A percentile compares a stretch with the other conserved stretches of the same genome.
These are phyloP conservation scores for Aspergillus mulundensis DNA, from an alignment of 495 filamentous ascomycete species.

Conservation along the genomic window DNA sequence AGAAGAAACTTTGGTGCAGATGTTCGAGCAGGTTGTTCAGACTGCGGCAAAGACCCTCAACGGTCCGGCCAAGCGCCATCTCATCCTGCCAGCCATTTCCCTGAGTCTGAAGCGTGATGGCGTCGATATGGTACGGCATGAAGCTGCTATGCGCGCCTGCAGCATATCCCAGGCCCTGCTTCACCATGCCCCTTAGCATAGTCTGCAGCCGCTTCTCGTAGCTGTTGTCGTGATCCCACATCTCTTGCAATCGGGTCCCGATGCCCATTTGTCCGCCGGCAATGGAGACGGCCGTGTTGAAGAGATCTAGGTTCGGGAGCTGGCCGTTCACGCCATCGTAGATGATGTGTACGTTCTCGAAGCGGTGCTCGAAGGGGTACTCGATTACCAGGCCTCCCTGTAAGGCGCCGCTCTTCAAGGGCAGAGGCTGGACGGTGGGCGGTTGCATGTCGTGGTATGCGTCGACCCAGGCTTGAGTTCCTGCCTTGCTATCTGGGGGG, in stretches of 20 bases:
- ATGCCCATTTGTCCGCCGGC: constrained; percentile 93
- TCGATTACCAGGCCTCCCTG: constrained; percentile 94
- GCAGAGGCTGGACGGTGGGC: constrained; percentile 64
- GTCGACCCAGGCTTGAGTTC: constrained; percentile 94
- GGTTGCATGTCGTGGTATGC: constrained; percentile 92
- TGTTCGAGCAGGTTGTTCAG: constrained; percentile 96
- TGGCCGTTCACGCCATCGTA: constrained; percentile 98
- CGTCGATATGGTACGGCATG: constrained; percentile 97
- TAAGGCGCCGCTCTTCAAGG: constrained; percentile 86
- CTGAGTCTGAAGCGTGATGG: constrained; percentile 84
- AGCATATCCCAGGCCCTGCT: constrained; percentile 85
- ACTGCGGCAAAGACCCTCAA: constrained; percentile 85
- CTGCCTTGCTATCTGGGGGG: constrained; percentile 80
- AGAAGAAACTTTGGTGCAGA: constrained; percentile 98
- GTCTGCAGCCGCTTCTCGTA: constrained; percentile 82
- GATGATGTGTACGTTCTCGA: constrained; percentile 80
- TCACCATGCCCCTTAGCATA: constrained; percentile 90
- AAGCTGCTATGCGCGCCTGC: constrained; percentile 90
- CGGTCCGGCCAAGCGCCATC: constrained; percentile 84
- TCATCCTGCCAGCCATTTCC: constrained; percentile 96
- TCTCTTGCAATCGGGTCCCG: constrained; percentile 73
- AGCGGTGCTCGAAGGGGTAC: constrained; percentile 78
- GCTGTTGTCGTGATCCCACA: constrained; percentile 76
- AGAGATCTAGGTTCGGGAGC: constrained; percentile 88
- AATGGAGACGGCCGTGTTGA: constrained; percentile 89